phyloP scores from a whole-genome alignment of 2,329 filamentous ascomycete species.

The Chrysoporthe puriensis region DNA sequence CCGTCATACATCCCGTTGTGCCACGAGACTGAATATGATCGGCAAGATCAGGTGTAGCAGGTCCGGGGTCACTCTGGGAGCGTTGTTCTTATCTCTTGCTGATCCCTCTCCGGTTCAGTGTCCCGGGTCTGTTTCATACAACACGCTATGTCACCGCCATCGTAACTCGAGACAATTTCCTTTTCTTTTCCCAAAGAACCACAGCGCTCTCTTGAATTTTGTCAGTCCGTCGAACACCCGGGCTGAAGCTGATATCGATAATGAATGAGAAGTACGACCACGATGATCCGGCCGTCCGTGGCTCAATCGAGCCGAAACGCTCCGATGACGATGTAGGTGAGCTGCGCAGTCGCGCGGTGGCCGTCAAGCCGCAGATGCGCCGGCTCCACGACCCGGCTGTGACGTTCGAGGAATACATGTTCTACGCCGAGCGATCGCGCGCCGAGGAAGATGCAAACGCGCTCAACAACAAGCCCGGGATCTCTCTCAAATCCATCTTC shows the following conservation, averaged over 20 bases:
- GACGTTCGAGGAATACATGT: slow-evolving; percentile 28
- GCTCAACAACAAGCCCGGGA: background rate
- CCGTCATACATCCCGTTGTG: background rate
- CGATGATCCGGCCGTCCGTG: slow-evolving; percentile 5
- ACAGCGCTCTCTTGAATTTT: background rate
- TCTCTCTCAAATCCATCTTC: slow-evolving; percentile 21
- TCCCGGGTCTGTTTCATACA: background rate
- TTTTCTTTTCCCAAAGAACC: background rate
- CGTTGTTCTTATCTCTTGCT: background rate
- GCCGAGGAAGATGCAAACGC: slow-evolving; percentile 21
- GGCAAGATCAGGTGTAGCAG: background rate
- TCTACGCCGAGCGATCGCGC: slow-evolving; percentile 25
- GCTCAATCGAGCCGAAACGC: slow-evolving; percentile 2
- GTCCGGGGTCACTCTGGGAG: background rate
- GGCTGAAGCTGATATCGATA: background rate
- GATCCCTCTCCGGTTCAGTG: background rate
- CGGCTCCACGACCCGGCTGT: slow-evolving; percentile 25
- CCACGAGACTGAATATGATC: background rate
- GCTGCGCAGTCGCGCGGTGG: slow-evolving; percentile 2
- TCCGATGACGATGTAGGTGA: slow-evolving; percentile 16
- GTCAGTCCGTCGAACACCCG: background rate
- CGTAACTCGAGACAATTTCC: background rate
- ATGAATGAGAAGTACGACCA: background rate
- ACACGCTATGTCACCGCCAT: background rate
- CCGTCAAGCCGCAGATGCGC: slow-evolving; percentile 23